A percentile compares a stretch with the other conserved stretches of the same genome.
phyloP scores from a whole-genome alignment of 2,329 filamentous ascomycete species.

The Exophiala sp. region DNA sequence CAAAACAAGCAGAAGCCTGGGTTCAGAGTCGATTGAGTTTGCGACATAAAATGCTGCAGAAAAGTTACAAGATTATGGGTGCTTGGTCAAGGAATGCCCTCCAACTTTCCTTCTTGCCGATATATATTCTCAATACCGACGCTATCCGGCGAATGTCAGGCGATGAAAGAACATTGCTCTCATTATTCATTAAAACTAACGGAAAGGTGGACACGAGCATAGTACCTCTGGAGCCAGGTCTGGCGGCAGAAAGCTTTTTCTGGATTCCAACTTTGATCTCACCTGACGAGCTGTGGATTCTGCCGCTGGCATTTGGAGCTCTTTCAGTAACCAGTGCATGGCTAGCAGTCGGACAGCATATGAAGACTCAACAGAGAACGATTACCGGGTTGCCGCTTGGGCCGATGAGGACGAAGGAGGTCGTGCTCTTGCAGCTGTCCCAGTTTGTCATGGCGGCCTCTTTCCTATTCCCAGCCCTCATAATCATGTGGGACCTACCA shows the following conservation, averaged over 20 bases:
- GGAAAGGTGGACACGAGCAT: constrained; percentile 23
- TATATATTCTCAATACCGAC: constrained; percentile 21
- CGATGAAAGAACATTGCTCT: constrained; percentile 14
- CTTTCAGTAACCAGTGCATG: constrained; percentile 15
- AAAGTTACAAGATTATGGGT: constrained; percentile 20
- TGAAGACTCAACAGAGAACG: constrained; percentile 1
- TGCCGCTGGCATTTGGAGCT: constrained; percentile 14
- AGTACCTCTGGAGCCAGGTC: constrained; percentile 44
- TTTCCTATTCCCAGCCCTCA: constrained; percentile 10
- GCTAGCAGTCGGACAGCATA: constrained; percentile 5
- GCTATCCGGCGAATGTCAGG: constrained; percentile 19
- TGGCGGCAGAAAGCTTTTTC: constrained; percentile 56
- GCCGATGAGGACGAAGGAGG: not conserved
- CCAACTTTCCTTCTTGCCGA: constrained; percentile 18
- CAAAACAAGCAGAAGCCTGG: constrained; percentile 15
- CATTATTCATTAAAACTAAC: constrained; percentile 12
- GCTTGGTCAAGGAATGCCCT: constrained; percentile 3
- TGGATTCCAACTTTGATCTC: constrained; percentile 58
- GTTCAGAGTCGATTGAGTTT: constrained; percentile 12
- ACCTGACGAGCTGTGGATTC: constrained; percentile 15
- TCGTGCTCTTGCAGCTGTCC: constrained; percentile 4
- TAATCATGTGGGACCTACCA: constrained; percentile 14
- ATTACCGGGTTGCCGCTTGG: not conserved
- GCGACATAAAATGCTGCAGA: constrained; percentile 22
- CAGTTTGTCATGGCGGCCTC: constrained; percentile 8